Percentiles rank a stretch among this genome's conserved stretches.
Conservation (phyloP, 169 alveolate species). For the Toxoplasma gondii region DNA sequence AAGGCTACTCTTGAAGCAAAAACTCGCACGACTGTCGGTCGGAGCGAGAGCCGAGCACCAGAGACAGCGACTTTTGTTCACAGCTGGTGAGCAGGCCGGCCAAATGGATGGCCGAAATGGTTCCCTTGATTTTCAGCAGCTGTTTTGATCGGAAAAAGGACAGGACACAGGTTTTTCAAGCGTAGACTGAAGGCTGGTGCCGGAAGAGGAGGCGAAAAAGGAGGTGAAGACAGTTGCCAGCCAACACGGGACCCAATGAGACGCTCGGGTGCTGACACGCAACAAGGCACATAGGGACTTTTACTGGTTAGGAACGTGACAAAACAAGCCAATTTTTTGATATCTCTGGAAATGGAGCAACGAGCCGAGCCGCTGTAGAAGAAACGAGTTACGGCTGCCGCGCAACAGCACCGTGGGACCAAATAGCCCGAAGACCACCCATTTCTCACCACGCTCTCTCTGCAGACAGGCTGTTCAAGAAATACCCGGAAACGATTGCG, state of each 20-base stretch:
- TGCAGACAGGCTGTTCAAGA: not conserved
- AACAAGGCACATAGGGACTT: not conserved
- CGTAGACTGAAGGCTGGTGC: not conserved
- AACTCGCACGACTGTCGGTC: not conserved
- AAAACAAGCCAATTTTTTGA: slow-evolving; percentile 15
- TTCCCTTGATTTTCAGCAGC: not conserved
- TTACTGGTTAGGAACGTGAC: not conserved
- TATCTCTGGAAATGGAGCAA: not conserved
- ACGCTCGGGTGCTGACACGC: slow-evolving; percentile 27
- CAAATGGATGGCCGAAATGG: not conserved
- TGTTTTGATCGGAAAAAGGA: not conserved
- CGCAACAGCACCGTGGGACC: slow-evolving; percentile 39
- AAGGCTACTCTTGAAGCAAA: not conserved
- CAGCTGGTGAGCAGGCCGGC: not conserved
- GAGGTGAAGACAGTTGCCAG: not conserved
- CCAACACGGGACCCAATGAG: not conserved
- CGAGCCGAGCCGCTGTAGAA: not conserved
- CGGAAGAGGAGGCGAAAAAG: not conserved
- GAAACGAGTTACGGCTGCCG: not conserved
- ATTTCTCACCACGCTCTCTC: not conserved
- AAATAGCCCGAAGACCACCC: not conserved
- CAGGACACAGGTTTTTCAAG: not conserved
- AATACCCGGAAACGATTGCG: not conserved
- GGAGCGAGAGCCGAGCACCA: not conserved
- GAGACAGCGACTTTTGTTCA: not conserved